phyloP scores from a whole-genome alignment of 192 early-diverging fungal species.

The Umbelopsis sp. region DNA sequence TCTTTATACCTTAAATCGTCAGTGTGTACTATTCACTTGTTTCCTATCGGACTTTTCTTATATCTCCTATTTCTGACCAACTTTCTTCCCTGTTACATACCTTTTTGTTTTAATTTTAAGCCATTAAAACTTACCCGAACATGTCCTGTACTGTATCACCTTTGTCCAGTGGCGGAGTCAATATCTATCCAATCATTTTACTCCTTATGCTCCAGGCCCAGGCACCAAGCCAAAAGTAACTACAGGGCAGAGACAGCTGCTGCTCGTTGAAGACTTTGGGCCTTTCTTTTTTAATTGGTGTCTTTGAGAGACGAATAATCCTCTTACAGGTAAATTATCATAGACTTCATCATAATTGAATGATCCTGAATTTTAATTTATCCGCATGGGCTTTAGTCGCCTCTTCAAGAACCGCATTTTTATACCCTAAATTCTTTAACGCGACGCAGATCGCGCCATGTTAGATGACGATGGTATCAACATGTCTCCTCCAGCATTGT shows the following conservation, averaged over 20 bases:
- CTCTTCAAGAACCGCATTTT: neutral
- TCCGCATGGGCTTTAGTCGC: neutral
- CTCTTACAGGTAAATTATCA: too few species aligned
- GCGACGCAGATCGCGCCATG: conserved; percentile 2
- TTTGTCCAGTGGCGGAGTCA: neutral
- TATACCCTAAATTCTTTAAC: neutral
- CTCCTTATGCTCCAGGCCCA: neutral
- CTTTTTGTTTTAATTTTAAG: neutral
- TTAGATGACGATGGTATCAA: conserved; percentile 7
- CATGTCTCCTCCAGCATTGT: conserved; percentile 6
- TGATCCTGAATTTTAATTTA: neutral
- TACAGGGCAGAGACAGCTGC: too few species aligned
- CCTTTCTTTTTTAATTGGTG: too few species aligned
- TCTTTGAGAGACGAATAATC: too few species aligned
- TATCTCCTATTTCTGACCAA: neutral
- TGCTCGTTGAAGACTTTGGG: too few species aligned
- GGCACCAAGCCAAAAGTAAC: conserved; percentile 4
- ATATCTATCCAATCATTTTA: neutral
- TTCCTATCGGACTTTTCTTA: neutral
- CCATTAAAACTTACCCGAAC: neutral
- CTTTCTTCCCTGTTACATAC: neutral
- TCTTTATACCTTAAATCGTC: neutral
- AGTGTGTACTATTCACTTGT: neutral
- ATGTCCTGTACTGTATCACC: neutral
- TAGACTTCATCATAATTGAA: neutral